Conservation (phyloP, 1,284 basidiomycete species). For the Austroboletus olivaceoglutinosus region DNA sequence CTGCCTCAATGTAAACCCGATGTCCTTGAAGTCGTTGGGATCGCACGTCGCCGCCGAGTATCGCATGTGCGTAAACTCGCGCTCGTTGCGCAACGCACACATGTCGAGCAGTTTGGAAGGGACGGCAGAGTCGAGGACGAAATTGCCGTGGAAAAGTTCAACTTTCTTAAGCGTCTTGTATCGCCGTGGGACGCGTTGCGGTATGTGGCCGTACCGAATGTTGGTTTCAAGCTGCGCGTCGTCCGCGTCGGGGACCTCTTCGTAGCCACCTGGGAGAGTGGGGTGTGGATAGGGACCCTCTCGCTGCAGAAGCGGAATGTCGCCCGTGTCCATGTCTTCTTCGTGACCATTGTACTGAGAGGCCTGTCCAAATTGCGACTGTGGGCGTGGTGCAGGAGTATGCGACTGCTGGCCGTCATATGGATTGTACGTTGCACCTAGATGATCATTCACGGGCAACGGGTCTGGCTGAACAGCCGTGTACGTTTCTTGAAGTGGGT, state of each 20-base stretch:
- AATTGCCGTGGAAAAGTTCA: constrained; percentile 87
- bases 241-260: constrained; percentile 35
- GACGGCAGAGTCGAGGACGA: constrained; percentile 84
- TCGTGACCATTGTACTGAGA: constrained; percentile 34
- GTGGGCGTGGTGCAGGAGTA: constrained; percentile 21
- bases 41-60: constrained; percentile 93
- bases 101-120: constrained; percentile 83
- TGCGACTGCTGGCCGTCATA: constrained; percentile 19
- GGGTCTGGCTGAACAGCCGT: constrained; percentile 10
- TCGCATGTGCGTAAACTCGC: constrained; percentile 94
- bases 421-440: constrained; percentile 21
- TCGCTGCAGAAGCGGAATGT: constrained; percentile 62
- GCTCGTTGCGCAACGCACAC: constrained; percentile 70
- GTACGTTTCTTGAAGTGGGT: constrained; percentile 23
- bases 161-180: constrained; percentile 91
- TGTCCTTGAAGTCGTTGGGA: constrained; percentile 81
- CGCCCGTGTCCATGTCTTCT: constrained; percentile 48
- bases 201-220: constrained; percentile 81
- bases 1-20: constrained; percentile 81
- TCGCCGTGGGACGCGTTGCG: constrained; percentile 79
- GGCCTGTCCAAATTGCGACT: constrained; percentile 32
- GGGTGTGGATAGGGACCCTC: constrained; percentile 34
- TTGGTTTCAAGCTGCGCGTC: constrained; percentile 48
- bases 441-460: constrained; percentile 31
- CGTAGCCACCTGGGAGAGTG: constrained; percentile 46